Evolutionary conservation across 148 eudicot species (phyloP).

Genomic region (Vaccinium myrtillus): DNA sequence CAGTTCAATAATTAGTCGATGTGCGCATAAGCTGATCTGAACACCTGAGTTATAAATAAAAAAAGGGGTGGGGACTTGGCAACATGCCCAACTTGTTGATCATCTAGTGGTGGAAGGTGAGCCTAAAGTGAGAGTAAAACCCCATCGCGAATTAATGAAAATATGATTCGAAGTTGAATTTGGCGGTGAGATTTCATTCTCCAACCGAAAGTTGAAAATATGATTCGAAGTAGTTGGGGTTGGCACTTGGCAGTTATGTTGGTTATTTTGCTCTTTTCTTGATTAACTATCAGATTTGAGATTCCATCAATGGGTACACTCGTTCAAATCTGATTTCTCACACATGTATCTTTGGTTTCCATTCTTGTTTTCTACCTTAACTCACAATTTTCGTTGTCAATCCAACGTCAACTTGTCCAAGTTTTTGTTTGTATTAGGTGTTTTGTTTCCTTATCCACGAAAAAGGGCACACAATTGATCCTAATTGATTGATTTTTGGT

Average conservation of each 20-base stretch:
- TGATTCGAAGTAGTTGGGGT: background rate
- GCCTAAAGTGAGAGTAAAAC: background rate
- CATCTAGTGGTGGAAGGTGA: background rate
- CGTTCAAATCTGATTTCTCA: background rate
- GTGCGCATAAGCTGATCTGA: accelerated
- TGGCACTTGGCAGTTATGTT: background rate
- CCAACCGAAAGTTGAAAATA: background rate
- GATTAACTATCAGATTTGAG: background rate
- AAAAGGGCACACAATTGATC: background rate
- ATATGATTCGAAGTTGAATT: background rate
- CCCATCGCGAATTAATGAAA: background rate
- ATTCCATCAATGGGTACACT: background rate
- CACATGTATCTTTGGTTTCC: background rate
- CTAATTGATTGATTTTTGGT: background rate
- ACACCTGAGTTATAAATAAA: background rate
- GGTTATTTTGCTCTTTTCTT: background rate
- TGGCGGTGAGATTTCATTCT: background rate
- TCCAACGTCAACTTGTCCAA: background rate
- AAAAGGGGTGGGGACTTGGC: background rate
- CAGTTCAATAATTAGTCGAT: background rate
- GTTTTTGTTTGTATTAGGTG: background rate
- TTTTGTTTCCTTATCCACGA: background rate
- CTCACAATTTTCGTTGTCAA: background rate
- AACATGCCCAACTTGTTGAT: background rate
- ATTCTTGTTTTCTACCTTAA: background rate